These are phyloP conservation scores for Pestalotiopsis sp. DNA, from an alignment of 2,329 filamentous ascomycete genomes.

Conservation along the genomic window DNA sequence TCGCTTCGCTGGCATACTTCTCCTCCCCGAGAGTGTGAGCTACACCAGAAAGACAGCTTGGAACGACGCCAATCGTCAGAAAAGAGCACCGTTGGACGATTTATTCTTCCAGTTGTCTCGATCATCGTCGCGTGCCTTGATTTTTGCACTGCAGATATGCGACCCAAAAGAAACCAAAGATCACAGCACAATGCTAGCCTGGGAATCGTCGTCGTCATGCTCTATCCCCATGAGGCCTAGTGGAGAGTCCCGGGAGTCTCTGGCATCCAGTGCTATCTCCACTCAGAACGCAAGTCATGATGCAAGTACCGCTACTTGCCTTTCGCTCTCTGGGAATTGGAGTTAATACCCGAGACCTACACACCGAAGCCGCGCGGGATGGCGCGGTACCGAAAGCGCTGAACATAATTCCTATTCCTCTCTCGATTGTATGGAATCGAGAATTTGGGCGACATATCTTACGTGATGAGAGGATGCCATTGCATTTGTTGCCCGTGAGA, in stretches of 20 bases:
- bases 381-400: background rate
- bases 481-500: background rate
- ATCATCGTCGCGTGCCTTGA: too few relatives aligned
- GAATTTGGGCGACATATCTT: background rate
- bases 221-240: background rate
- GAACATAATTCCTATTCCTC: background rate
- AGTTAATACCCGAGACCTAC: conserved; percentile 5
- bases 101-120: too few relatives aligned
- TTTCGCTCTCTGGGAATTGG: background rate
- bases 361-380: conserved; percentile 8
- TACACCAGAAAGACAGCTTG: too few relatives aligned
- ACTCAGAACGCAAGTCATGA: background rate
- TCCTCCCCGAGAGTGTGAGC: too few relatives aligned
- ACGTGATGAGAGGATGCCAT: background rate
- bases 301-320: conserved; percentile 7
- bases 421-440: background rate
- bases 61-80: too few relatives aligned
- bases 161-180: background rate
- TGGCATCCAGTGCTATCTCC: background rate
- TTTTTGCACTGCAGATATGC: too few relatives aligned
- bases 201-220: conserved; percentile 13
- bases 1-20: too few relatives aligned
- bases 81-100: too few relatives aligned
- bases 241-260: background rate
- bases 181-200: too few relatives aligned